Evolutionary conservation across 306 rosid genomes (phyloP), one percentile per base, ranked within the genome.

Genomic region (Gastrolobium villosum): DNA sequence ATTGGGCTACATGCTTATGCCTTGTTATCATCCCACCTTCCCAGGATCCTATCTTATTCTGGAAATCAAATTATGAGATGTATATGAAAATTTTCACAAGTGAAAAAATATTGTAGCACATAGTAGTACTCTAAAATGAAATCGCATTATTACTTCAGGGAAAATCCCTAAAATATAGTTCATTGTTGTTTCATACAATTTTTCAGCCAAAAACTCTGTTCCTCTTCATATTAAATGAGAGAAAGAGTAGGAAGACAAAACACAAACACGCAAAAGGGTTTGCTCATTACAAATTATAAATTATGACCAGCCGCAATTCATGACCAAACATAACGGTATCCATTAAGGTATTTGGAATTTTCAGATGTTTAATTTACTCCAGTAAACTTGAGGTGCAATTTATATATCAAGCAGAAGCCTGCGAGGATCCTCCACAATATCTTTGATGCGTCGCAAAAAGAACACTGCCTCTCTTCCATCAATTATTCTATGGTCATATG

Each of bases 401-500:
- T 68, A 90, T 74, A 92, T 81, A 86, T 87, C 92, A 30, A 92
- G 96, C 75, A 92, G 89, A 82, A 89, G 96, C 84, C 92, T 90
- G 34, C 92, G 83, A 43, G 94, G 92, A 76, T 92, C 97, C 84
- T 92, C 96, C 26, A 89, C 92, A 0, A 83, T 76, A 65, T 92
- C 96, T 70, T 92, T 92, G 86, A 92, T 87, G 68, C 94, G 92
- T 63, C 92, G 88, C 84, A 92, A 82, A 50, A 92, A 92, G 90
- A 77, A 90, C 62, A 90, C 96, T 2, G 97, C 97, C 96, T 92
- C 97, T 89, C 96, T 92, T 69, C 96, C 97, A 66, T 92, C 97
- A 66, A 92, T 92, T 48, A 90, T 83, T 81, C 97, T 83, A 48
- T 89, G 96, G 73, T 92, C 97, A 57, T 92, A 92, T n/a, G 96